phyloP scores from a whole-genome alignment of 257 asterid species.

The Solanum paucissectum region DNA sequence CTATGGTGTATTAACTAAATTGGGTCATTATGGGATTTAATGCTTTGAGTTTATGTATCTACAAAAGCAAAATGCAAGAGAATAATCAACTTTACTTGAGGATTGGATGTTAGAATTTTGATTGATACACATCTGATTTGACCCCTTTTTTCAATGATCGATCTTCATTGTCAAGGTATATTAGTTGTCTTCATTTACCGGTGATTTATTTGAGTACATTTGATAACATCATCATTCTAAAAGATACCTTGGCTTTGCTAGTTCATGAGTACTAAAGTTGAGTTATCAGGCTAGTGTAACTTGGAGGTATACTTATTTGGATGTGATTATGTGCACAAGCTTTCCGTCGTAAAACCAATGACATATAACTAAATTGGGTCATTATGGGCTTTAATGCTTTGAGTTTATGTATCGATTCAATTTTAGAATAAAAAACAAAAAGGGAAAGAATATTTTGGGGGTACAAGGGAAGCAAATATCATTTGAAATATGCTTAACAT shows the following conservation, averaged over 20 bases:
- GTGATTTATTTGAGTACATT: neutral
- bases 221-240: neutral
- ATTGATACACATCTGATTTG: neutral
- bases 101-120: neutral
- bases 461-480: neutral
- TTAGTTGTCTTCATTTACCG: neutral
- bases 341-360: neutral
- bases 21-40: neutral
- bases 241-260: neutral
- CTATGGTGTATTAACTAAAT: neutral
- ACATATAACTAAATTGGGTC: neutral
- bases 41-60: neutral
- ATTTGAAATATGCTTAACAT: neutral
- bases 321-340: neutral
- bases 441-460: neutral
- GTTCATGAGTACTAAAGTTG: neutral
- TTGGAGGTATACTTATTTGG: neutral
- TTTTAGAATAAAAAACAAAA: neutral
- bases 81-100: neutral
- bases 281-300: neutral
- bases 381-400: neutral
- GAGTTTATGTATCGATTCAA: neutral
- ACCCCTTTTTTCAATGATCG: neutral
- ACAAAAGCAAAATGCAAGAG: neutral
- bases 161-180: neutral